phyloP scores from a whole-genome alignment of 2,329 filamentous ascomycete genomes.

The Nectriaceae sp. region DNA sequence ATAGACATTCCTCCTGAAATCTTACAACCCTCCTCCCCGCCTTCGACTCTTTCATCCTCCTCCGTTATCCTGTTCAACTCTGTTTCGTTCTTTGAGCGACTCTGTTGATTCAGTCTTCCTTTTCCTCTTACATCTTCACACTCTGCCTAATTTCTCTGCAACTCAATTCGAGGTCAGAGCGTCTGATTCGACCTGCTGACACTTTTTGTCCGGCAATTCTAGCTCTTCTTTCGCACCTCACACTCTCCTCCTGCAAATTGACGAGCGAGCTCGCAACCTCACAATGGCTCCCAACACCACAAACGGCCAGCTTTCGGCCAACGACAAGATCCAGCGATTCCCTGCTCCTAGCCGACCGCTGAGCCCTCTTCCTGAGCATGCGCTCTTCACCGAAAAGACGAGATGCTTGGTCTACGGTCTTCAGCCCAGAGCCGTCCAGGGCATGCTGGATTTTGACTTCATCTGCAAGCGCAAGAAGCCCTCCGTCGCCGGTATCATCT shows the following conservation, averaged over 20 bases:
- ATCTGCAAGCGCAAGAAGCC: slow-evolving; percentile 98
- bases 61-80: slow-evolving; percentile 27
- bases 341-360: slow-evolving; percentile 87
- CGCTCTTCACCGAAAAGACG: slow-evolving; percentile 98
- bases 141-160: slow-evolving; percentile 30
- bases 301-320: slow-evolving; percentile 67
- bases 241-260: slow-evolving; percentile 14
- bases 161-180: slow-evolving; percentile 29
- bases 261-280: slow-evolving; percentile 25
- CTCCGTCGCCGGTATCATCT: slow-evolving; percentile 98
- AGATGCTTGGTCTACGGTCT: slow-evolving; percentile 99
- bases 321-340: slow-evolving; percentile 99
- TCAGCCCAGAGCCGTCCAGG: slow-evolving; percentile 89
- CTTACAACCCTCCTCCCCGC: slow-evolving; percentile 20
- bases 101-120: slow-evolving; percentile 20
- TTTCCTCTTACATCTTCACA: slow-evolving; percentile 18
- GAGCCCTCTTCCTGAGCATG: slow-evolving; percentile 84
- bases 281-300: slow-evolving; percentile 58
- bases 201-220: slow-evolving; percentile 19
- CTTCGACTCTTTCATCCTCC: slow-evolving; percentile 13
- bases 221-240: slow-evolving; percentile 17
- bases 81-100: slow-evolving; percentile 24
- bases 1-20: slow-evolving; percentile 32
- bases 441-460: slow-evolving; percentile 99
- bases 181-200: slow-evolving; percentile 19